Evolutionary conservation across 108 stramenopile species (phyloP).

Genomic region (Craspedostauros australis): DNA sequence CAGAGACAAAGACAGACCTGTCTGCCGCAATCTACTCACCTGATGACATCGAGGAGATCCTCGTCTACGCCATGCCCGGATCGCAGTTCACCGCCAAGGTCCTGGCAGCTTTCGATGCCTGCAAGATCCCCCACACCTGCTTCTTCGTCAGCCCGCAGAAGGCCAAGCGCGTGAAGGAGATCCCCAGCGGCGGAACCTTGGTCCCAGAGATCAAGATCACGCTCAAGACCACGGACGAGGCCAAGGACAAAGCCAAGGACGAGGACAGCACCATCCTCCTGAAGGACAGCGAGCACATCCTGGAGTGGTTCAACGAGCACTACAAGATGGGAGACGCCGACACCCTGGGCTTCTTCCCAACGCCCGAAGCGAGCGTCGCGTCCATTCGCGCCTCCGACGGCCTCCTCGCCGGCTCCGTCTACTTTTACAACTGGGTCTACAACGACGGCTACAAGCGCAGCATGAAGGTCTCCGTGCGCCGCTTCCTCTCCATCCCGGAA

Average conservation of each 20-base stretch:
- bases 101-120: slow-evolving; percentile 2
- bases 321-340: no score
- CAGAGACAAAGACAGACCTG: no score
- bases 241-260: no score
- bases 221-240: no score
- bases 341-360: not conserved
- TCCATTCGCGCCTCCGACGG: not conserved
- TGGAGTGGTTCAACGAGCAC: not conserved
- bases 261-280: not conserved
- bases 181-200: slow-evolving; percentile 4
- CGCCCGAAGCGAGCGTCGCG: not conserved
- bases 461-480: not conserved
- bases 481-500: no score
- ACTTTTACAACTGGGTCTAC: not conserved
- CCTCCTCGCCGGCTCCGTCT: not conserved
- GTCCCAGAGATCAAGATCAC: slow-evolving; percentile 3
- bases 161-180: not conserved
- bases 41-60: not conserved
- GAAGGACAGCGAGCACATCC: not conserved
- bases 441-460: not conserved
- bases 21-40: no score
- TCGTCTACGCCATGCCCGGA: slow-evolving; percentile 10
- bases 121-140: not conserved
- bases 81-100: slow-evolving; percentile 8
- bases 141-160: not conserved